A percentile compares a stretch with the other conserved stretches of the same genome.
phyloP scores from a whole-genome alignment of 352 stramenopile genomes.

The Phytophthora litchii region DNA sequence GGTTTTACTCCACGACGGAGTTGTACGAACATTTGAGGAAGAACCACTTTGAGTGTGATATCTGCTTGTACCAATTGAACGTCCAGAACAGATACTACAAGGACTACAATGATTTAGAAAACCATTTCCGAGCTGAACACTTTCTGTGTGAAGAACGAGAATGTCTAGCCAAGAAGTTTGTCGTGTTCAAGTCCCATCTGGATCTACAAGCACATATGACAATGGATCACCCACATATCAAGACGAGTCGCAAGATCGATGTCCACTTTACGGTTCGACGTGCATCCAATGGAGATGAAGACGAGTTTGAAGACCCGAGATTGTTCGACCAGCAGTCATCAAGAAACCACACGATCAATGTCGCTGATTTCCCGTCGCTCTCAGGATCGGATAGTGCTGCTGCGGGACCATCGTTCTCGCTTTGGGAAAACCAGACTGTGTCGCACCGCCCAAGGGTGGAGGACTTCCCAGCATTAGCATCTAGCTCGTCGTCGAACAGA shows the following conservation, averaged over 20 bases:
- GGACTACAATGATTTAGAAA: conserved; percentile 91
- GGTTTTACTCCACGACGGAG: conserved; percentile 88
- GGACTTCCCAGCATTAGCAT: conserved; percentile 70
- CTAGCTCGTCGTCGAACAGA: conserved; percentile 26
- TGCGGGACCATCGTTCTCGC: conserved; percentile 41
- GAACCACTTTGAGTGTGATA: conserved; percentile 93
- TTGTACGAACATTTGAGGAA: conserved; percentile 91
- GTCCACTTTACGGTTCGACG: conserved; percentile 85
- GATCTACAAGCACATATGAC: conserved; percentile 87
- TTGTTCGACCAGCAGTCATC: conserved; percentile 41
- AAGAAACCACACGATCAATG: conserved; percentile 69
- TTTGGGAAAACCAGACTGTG: conserved; percentile 72
- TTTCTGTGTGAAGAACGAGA: conserved; percentile 86
- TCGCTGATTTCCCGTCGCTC: conserved; percentile 86
- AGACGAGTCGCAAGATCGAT: conserved; percentile 86
- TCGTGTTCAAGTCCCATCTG: conserved; percentile 89
- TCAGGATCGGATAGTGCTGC: conserved; percentile 41
- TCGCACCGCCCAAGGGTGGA: conserved; percentile 53
- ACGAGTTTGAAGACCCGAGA: conserved; percentile 59
- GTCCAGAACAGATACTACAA: conserved; percentile 92
- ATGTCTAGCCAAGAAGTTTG: conserved; percentile 89
- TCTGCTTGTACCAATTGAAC: conserved; percentile 78
- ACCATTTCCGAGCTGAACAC: conserved; percentile 90
- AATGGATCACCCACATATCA: conserved; percentile 84
- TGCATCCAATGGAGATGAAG: conserved; percentile 48